Evolutionary conservation across 345 rosid genomes (phyloP).

Genomic region (Arabis hirsuta): DNA sequence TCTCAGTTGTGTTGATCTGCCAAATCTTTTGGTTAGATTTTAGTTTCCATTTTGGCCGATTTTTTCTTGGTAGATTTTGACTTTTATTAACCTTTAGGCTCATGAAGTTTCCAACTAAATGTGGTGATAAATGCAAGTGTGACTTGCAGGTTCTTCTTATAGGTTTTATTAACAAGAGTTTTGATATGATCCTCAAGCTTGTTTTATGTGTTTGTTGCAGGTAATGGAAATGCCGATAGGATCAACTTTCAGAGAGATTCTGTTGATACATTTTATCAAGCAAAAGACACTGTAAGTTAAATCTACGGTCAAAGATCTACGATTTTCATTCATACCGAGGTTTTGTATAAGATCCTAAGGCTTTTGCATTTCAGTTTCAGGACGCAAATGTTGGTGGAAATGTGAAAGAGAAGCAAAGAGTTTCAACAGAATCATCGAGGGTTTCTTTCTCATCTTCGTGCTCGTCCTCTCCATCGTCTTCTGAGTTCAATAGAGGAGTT

Average conservation of each 20-base stretch:
- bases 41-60: background rate
- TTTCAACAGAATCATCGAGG: slow-evolving; percentile 80
- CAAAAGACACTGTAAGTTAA: slow-evolving; percentile 33
- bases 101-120: slow-evolving; percentile 33
- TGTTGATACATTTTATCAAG: slow-evolving; percentile 45
- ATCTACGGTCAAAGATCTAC: background rate
- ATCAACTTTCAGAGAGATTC: slow-evolving; percentile 49
- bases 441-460: slow-evolving; percentile 87
- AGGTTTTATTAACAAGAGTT: slow-evolving; percentile 5
- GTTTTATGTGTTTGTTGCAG: slow-evolving; percentile 48
- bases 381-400: slow-evolving; percentile 51
- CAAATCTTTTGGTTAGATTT: slow-evolving; percentile 39
- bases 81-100: slow-evolving; percentile 24
- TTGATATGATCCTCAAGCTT: slow-evolving; percentile 16
- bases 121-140: slow-evolving; percentile 32
- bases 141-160: slow-evolving; percentile 30
- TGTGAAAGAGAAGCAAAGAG: slow-evolving; percentile 68
- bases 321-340: background rate
- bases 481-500: slow-evolving; percentile 60
- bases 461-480: slow-evolving; percentile 77
- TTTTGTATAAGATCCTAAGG: slow-evolving; percentile 26
- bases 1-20: slow-evolving; percentile 41
- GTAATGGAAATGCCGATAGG: slow-evolving; percentile 51
- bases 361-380: slow-evolving; percentile 51
- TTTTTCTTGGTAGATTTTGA: slow-evolving; percentile 42